Evolutionary conservation across 2,329 filamentous ascomycete species (phyloP).

Genomic region (Didymella arachidicola): DNA sequence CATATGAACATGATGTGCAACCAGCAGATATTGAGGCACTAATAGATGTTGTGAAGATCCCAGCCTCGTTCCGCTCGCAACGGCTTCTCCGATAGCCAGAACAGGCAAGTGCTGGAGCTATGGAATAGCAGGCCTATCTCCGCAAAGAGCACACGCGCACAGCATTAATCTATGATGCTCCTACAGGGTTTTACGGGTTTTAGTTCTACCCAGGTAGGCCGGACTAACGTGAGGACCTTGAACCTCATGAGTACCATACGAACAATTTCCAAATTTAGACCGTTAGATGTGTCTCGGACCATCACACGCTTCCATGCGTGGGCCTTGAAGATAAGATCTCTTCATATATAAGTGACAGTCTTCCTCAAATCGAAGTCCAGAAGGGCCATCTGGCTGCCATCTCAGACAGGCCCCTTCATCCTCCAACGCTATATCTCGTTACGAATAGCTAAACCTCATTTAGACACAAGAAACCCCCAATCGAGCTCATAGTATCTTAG

Average conservation of each 20-base stretch:
- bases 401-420: neutral
- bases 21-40: constrained; percentile 7
- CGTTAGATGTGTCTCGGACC: neutral
- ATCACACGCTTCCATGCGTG: neutral
- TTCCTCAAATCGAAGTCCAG: neutral
- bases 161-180: neutral
- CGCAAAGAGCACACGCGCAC: constrained; percentile 3
- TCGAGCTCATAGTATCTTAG: neutral
- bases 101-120: neutral
- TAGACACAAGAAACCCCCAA: neutral
- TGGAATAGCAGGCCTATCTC: neutral
- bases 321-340: neutral
- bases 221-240: neutral
- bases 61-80: neutral
- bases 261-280: neutral
- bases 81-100: neutral
- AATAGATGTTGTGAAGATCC: constrained; percentile 5
- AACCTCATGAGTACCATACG: neutral
- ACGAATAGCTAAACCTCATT: neutral
- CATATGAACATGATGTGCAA: constrained; percentile 7
- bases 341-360: neutral
- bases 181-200: neutral
- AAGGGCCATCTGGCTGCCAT: neutral
- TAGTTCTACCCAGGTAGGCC: neutral
- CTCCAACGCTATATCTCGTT: neutral